phyloP scores from a whole-genome alignment of 169 alveolate genomes.

The Eimeria brunetti region DNA sequence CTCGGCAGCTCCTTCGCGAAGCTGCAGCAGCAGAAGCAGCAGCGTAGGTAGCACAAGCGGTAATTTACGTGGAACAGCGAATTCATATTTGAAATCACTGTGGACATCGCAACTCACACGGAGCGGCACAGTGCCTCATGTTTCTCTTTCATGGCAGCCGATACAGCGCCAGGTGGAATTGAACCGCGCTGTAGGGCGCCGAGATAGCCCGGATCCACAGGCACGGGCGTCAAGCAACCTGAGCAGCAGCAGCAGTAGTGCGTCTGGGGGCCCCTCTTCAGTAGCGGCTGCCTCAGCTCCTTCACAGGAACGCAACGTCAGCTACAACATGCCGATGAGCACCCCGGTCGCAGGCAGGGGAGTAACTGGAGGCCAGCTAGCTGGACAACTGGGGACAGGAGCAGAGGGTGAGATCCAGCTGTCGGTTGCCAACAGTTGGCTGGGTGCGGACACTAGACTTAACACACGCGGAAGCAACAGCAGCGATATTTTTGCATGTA shows the following conservation, averaged over 20 bases:
- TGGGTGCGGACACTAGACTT: background rate
- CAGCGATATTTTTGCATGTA: background rate
- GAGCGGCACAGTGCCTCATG: background rate
- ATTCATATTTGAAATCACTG: constrained; percentile 31
- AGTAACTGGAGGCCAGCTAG: background rate
- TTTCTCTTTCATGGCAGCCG: background rate
- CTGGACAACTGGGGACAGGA: background rate
- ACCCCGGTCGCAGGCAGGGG: background rate
- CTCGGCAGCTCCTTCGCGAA: constrained; percentile 38
- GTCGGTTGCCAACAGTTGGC: background rate
- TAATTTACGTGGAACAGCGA: background rate
- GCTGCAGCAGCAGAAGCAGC: constrained; percentile 72
- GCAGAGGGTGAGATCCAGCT: background rate
- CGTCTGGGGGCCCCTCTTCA: background rate
- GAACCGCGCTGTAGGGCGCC: background rate
- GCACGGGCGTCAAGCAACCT: background rate
- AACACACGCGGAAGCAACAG: background rate
- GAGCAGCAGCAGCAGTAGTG: constrained; percentile 29
- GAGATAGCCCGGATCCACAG: background rate
- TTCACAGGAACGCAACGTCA: background rate
- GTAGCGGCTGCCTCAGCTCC: background rate
- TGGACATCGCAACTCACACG: constrained; percentile 26
- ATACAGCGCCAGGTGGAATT: background rate
- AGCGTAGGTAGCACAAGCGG: constrained; percentile 59
- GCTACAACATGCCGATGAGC: constrained; percentile 23